These are phyloP conservation scores for Ophiobolus disseminans DNA, from an alignment of 2,329 filamentous ascomycete genomes.

Conservation along the genomic window DNA sequence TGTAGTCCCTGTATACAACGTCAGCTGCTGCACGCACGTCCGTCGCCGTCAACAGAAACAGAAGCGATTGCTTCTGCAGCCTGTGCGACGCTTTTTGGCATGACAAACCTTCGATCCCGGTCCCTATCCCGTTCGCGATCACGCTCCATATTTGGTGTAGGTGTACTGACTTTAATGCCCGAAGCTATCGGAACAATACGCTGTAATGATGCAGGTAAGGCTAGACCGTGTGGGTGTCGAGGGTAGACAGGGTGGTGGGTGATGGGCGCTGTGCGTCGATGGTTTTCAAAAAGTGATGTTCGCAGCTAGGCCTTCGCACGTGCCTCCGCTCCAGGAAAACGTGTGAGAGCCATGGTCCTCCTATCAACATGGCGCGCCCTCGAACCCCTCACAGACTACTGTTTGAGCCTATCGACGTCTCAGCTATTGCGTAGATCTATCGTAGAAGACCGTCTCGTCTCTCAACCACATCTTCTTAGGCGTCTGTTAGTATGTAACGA, in stretches of 20 bases:
- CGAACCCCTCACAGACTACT: too few relatives aligned
- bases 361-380: conserved; percentile 1
- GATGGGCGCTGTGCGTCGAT: conserved; percentile 12
- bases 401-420: too few relatives aligned
- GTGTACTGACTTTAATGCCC: not conserved
- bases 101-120: conserved; percentile 53
- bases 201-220: conserved; percentile 4
- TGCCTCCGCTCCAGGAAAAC: conserved; percentile 7
- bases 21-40: not conserved
- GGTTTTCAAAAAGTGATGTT: conserved; percentile 39
- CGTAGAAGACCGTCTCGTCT: too few relatives aligned
- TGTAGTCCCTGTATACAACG: too few relatives aligned
- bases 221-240: too few relatives aligned
- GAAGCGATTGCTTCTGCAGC: conserved; percentile 2
- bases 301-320: conserved; percentile 23
- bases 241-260: conserved; percentile 10
- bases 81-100: conserved; percentile 21
- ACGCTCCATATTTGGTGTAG: conserved; percentile 39
- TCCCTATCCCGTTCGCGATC: conserved; percentile 53
- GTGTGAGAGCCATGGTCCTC: conserved; percentile 1
- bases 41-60: not conserved
- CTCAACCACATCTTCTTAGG: too few relatives aligned
- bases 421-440: too few relatives aligned
- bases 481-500: too few relatives aligned
- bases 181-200: conserved; percentile 4